These are phyloP conservation scores for Apodospora peruviana DNA, from an alignment of 495 filamentous ascomycete genomes.

Conservation along the genomic window DNA sequence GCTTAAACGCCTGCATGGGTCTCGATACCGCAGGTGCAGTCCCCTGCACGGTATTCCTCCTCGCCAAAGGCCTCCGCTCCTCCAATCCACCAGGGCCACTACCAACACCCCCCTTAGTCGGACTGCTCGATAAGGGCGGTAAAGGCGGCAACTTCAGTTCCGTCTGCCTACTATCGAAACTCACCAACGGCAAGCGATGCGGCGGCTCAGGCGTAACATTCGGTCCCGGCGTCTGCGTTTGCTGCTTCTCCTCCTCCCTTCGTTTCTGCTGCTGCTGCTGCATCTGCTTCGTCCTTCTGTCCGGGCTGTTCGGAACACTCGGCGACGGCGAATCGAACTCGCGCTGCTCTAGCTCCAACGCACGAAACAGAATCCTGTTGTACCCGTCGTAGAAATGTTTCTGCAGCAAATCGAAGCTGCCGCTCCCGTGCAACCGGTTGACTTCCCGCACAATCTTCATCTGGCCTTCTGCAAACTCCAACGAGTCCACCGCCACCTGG, in stretches of 20 bases:
- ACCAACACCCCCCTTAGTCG: too few species aligned
- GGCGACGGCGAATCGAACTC: conserved; percentile 13
- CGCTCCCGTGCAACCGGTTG: conserved; percentile 16
- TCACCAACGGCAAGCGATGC: not conserved
- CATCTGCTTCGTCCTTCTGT: not conserved
- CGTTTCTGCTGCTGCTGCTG: too few species aligned
- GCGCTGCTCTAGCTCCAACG: conserved; percentile 20
- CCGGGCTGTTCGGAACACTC: not conserved
- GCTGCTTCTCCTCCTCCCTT: not conserved
- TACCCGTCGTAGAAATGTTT: conserved; percentile 26
- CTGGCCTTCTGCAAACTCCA: conserved; percentile 28
- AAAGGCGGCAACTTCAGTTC: not conserved
- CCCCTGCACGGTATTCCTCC: conserved; percentile 11
- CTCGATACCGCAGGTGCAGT: not conserved
- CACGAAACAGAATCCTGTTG: conserved; percentile 21
- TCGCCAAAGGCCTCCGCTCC: not conserved
- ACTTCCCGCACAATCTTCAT: conserved; percentile 22
- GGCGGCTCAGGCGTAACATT: not conserved
- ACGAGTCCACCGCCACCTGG: conserved; percentile 25
- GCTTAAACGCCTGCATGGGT: conserved; percentile 1
- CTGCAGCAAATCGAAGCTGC: conserved; percentile 18
- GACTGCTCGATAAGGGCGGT: too few species aligned
- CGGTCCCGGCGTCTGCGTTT: too few species aligned
- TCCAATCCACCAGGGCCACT: not conserved
- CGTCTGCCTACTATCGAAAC: not conserved